Base-by-base conservation (phyloP, 164 flowering plant species). In the Cinnamomum chago region DNA sequence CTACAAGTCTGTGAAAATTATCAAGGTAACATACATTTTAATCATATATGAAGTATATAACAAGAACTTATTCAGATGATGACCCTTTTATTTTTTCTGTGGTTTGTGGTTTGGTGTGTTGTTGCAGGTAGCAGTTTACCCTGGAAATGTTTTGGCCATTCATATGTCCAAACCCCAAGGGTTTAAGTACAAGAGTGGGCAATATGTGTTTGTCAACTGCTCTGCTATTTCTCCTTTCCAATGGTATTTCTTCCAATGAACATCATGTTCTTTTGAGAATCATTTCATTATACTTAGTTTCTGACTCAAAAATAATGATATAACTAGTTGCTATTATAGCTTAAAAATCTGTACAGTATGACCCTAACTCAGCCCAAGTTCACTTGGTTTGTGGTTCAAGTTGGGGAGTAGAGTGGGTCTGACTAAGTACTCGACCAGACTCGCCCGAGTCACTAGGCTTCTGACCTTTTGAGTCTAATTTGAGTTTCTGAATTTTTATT, bases 101-200 rank as follows among this genome's bases (percentile, higher is more conserved):
- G 69, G 69, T 67, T 13, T 18, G 50, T 67, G 20, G 28, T 67
- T 27, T 33, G 69, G 35, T 72, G 22, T 17, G 50, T 12, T 72
- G 5, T 62, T 76, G 22, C 78, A 90, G 92, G 92, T 86, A 47
- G 89, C 89, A 2, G 87, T 87, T n/a, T 88, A 88, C 72, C 89
- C 89, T 0, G 92, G 94, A 77, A 86, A 88, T 71, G 94, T 87
- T 2, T 35, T 90, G 27, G 73, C 92, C 0, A 73, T 90, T 65
- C 86, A 82, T 24, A 87, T 90, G 89, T 81, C 89, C 0, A 90
- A 86, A 35, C 94, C 94, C 58, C 85, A 82, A 11, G 88, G 88
- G 71, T 90, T 90, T 47, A 85, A 72, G 30, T 90, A 90, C 84
- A 86, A 71, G 5, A 90, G 92, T 62, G 92, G 94, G 47, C 92